Evolutionary conservation across 305 asterid genomes (phyloP).

Genomic region (Caryopteris hybrid): DNA sequence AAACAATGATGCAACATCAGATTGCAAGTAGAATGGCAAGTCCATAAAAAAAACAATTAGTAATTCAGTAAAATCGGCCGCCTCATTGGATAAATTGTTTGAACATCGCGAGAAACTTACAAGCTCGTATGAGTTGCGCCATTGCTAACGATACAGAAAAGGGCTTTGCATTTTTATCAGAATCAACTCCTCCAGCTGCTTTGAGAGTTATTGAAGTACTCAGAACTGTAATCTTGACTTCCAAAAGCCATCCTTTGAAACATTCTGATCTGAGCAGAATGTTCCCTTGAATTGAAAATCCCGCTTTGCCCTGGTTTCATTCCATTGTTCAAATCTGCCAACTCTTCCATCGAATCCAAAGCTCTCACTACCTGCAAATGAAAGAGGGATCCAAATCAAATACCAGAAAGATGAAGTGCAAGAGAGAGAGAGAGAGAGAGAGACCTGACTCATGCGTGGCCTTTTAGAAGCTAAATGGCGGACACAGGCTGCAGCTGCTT

Average conservation of each 20-base stretch:
- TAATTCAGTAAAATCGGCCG: background rate
- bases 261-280: conserved; percentile 80
- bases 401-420: background rate
- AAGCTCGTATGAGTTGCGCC: background rate
- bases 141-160: background rate
- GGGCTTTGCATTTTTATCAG: background rate
- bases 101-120: background rate
- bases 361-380: conserved; percentile 67
- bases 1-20: conserved; percentile 2
- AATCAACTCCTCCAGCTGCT: conserved; percentile 47
- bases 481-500: conserved; percentile 90
- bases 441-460: conserved; percentile 80
- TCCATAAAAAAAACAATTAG: background rate
- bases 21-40: conserved; percentile 11
- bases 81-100: background rate
- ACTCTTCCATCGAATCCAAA: conserved; percentile 64
- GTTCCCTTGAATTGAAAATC: conserved; percentile 72
- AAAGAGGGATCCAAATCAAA: background rate
- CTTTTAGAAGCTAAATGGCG: conserved; percentile 79
- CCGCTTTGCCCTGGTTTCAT: conserved; percentile 85
- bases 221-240: conserved; percentile 71
- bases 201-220: conserved; percentile 42
- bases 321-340: conserved; percentile 73
- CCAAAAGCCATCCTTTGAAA: conserved; percentile 90
- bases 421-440: background rate